Evolutionary conservation across 1,284 basidiomycete genomes (phyloP), one percentile per base, ranked within the genome.

Genomic region (Leccinum pallidistipes): DNA sequence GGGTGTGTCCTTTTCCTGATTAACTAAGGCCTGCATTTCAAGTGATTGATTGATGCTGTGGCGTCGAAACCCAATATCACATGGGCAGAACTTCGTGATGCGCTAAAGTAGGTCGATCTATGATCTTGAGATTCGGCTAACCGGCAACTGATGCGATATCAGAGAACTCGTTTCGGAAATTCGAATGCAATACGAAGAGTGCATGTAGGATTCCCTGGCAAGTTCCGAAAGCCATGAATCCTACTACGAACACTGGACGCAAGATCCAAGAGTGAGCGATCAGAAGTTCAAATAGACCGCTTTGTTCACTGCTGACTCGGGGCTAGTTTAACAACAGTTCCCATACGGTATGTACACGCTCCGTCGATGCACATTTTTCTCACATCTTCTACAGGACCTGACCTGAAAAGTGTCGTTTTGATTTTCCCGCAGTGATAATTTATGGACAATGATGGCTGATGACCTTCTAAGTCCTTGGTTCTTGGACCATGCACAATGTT

Each of bases 1-100:
- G 91, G 91, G 91, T 94, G 71, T 75, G 92, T 61, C 31, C 24
- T 29, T 14, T 5, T 34, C 50, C 31, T 10, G 21, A 45, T 52
- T 64, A 43, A 64, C 34, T 10, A 21, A 9, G 3, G 8, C 27
- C 56, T 14, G 32, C 6, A 10, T 52, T 38, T 32, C 21, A 49
- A 72, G 71, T 72, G 69, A 36, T 74, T 75, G 34, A 2, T 75
- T 3, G 50, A 74, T 27, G 61, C 40, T 21, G 32, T 60, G 50
- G 55, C 11, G 9, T 14, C n/a, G 27, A 72, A 60, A 16, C 60
- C 63, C 2, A 4, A 62, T 6, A 63, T 65, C 4, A 68, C 71
- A 6, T 75, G 73, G 68, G 24, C 36, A 6, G 65, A 64, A 3
- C 65, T 72, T 27, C 69, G 63, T 10, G 62, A 68, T 21, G 1